Evolutionary conservation across 2,329 filamentous ascomycete genomes (phyloP).

Genomic region (Calonectria fujianensis): DNA sequence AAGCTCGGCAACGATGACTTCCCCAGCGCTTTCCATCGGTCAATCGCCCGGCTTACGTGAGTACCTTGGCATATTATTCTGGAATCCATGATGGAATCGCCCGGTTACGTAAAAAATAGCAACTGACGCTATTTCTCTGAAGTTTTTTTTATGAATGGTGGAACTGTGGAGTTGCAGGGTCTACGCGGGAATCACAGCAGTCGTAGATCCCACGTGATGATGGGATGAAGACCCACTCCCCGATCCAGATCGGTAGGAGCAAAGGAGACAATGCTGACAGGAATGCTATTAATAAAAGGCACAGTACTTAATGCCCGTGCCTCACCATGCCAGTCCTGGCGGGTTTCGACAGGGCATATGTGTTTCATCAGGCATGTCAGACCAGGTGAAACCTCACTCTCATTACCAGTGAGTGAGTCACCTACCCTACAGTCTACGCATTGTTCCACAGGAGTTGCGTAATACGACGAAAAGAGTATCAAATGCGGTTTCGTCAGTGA

Average conservation of each 20-base stretch:
- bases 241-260: constrained; percentile 3
- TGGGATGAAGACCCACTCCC: constrained; percentile 56
- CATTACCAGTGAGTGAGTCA: constrained; percentile 1
- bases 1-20: constrained; percentile 17
- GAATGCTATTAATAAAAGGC: constrained; percentile 1
- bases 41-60: constrained; percentile 16
- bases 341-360: neutral
- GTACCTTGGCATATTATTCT: constrained; percentile 20
- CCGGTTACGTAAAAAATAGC: constrained; percentile 20
- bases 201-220: constrained; percentile 61
- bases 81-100: neutral
- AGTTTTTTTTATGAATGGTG: constrained; percentile 28
- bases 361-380: neutral
- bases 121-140: constrained; percentile 24
- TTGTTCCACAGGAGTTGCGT: neutral
- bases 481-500: neutral
- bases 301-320: neutral
- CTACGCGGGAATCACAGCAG: neutral
- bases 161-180: constrained; percentile 24
- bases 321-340: neutral
- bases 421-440: neutral
- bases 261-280: neutral
- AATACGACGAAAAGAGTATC: neutral
- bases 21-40: constrained; percentile 14
- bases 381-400: neutral